A percentile compares a stretch with the other conserved stretches of the same genome.
These are phyloP conservation scores for Striga hermonthica DNA, from an alignment of 305 asterid species.

Conservation along the genomic window DNA sequence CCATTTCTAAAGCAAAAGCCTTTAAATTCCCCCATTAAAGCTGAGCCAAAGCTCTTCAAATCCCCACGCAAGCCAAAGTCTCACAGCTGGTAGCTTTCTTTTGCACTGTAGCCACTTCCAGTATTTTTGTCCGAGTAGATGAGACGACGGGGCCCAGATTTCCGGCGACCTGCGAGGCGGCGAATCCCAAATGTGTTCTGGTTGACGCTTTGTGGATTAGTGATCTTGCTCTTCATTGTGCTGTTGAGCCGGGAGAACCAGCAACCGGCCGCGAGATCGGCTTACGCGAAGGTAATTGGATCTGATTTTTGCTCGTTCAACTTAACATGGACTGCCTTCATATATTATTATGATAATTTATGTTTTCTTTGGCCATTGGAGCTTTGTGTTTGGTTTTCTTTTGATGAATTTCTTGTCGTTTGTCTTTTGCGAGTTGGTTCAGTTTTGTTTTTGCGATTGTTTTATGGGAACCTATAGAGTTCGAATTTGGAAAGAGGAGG, in stretches of 20 bases:
- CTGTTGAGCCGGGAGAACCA: slow-evolving; percentile 55
- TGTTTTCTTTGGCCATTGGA: background rate
- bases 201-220: slow-evolving; percentile 60
- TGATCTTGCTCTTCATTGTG: slow-evolving; percentile 58
- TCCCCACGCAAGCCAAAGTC: background rate
- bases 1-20: background rate
- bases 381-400: slow-evolving; percentile 20
- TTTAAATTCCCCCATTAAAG: background rate
- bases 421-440: slow-evolving; percentile 11
- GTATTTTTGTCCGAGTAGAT: slow-evolving; percentile 32
- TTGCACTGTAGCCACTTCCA: background rate
- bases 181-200: slow-evolving; percentile 59
- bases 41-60: slow-evolving; percentile 26
- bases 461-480: slow-evolving; percentile 18
- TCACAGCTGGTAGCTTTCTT: slow-evolving; percentile 10
- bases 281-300: slow-evolving; percentile 53
- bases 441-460: background rate
- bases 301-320: slow-evolving; percentile 24
- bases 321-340: background rate
- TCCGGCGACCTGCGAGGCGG: slow-evolving; percentile 79
- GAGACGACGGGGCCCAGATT: slow-evolving; percentile 82
- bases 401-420: slow-evolving; percentile 9
- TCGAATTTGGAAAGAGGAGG: background rate
- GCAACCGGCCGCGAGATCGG: slow-evolving; percentile 59
- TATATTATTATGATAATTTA: background rate